Evolutionary conservation across 2,329 filamentous ascomycete genomes (phyloP).

Genomic region (Aspergillus glaucus): DNA sequence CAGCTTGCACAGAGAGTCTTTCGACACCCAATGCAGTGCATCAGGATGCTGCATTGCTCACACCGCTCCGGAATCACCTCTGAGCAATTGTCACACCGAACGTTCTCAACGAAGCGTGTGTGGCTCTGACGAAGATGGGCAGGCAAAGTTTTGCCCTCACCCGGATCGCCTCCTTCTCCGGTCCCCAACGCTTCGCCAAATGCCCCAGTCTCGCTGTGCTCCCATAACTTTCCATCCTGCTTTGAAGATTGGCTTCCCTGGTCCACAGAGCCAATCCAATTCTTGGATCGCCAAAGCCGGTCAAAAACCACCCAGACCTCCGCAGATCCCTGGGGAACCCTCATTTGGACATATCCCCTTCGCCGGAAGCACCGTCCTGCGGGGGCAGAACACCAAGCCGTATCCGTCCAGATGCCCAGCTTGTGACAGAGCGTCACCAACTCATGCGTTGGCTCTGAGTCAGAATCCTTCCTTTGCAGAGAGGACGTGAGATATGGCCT

Average conservation of each 20-base stretch:
- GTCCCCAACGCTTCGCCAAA: conserved; percentile 52
- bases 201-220: conserved; percentile 48
- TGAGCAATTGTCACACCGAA: conserved; percentile 50
- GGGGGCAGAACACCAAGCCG: conserved; percentile 55
- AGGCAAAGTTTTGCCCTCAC: conserved; percentile 50
- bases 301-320: conserved; percentile 60
- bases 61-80: conserved; percentile 51
- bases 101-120: conserved; percentile 46
- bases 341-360: conserved; percentile 51
- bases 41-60: conserved; percentile 55
- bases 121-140: conserved; percentile 51
- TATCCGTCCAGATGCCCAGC: conserved; percentile 56
- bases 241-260: conserved; percentile 22
- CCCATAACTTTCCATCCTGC: conserved; percentile 50
- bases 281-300: conserved; percentile 53
- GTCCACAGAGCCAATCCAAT: conserved; percentile 48
- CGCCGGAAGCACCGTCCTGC: conserved; percentile 51
- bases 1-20: conserved; percentile 56
- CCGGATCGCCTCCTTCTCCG: conserved; percentile 35
- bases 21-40: conserved; percentile 56
- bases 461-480: conserved; percentile 50
- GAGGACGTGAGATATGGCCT: conserved; percentile 54
- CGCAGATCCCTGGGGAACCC: conserved; percentile 48
- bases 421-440: conserved; percentile 54
- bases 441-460: conserved; percentile 56